Conservation (phyloP, 306 rosid genomes). For the Dryas alaskensis region DNA sequence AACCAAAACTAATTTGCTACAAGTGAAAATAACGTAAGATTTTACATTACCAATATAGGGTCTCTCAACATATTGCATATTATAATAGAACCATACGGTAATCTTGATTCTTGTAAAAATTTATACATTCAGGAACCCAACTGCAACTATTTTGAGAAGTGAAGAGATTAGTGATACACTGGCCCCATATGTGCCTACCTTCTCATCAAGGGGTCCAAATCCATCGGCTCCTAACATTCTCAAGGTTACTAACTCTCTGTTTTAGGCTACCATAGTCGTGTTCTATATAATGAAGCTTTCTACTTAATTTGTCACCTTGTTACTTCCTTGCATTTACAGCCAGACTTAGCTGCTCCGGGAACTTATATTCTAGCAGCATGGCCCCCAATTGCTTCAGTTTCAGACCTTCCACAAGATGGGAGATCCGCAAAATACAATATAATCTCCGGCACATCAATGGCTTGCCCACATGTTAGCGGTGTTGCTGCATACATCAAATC, state of each 20-base stretch:
- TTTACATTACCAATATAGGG: neutral
- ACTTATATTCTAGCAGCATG: conserved; percentile 43
- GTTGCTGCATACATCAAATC: conserved; percentile 55
- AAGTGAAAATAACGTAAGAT: neutral
- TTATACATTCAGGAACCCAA: conserved; percentile 24
- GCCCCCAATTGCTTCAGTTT: conserved; percentile 14
- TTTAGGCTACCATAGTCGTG: no score
- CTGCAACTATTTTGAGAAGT: conserved; percentile 43
- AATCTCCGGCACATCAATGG: conserved; percentile 46
- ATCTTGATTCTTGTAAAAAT: neutral
- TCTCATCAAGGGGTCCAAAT: conserved; percentile 64
- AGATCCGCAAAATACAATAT: conserved; percentile 15
- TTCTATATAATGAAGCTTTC: no score
- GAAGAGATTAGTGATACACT: conserved; percentile 13
- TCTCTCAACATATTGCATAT: no score
- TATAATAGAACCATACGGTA: no score
- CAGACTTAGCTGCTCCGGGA: conserved; percentile 48
- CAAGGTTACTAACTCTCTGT: conserved; percentile 6
- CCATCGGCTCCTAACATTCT: conserved; percentile 37
- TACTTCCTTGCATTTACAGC: conserved; percentile 22
- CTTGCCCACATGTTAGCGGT: conserved; percentile 47
- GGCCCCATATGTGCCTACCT: conserved; percentile 33
- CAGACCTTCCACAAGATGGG: conserved; percentile 11
- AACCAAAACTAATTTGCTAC: no score
- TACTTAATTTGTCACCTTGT: neutral